Evolutionary conservation across 2,329 filamentous ascomycete species (phyloP), one percentile per base, ranked within the genome.

Genomic region (Neospermospora avenae): DNA sequence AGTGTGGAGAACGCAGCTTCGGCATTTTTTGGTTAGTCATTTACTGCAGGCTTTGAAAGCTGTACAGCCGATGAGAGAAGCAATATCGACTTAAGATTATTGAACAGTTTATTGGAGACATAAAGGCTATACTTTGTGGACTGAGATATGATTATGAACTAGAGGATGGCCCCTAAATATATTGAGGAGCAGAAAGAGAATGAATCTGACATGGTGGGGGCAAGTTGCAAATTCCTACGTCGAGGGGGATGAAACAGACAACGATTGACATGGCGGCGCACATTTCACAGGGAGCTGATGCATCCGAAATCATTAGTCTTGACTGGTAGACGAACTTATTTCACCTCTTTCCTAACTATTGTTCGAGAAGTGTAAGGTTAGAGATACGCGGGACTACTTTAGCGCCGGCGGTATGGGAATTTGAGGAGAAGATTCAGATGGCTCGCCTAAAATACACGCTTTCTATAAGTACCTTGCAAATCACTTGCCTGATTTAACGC

Each of bases 1-100:
- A 89, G 76, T 5, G 77, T 71, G 22, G 72, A 68, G 1, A 78
- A 68, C 3, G 76, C 77, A 8, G 70, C 58, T 25, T 67, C 63
- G 1, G 69, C 65, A 60, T 71, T 65, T 1, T 63, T 39, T 5
- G 41, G 58, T 46, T 61, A 68, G 41, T 65, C 61, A 14, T 58
- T 56, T 16, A 59, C 39, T 13, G 55, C 51, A 3, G 45, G 39
- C 3, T 24, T 41, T 25, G 57, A 51, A 14, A 54, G 34, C 56
- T 45, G 25, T 22, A 52, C 59, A 31, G 45, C 46, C 28, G 48
- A 44, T 11, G 49, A 59, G 14, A 63, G 35, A 4, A 63, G 45
- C 4, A 57, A 55, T 3, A 61, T 22, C 3, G 35, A 55, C 41
- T 51, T 48, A 39, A 61, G 46, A 49, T 25, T 51, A 55, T 41